Base-by-base conservation (phyloP, 768 basidiomycete species). In the Boletus edulis region DNA sequence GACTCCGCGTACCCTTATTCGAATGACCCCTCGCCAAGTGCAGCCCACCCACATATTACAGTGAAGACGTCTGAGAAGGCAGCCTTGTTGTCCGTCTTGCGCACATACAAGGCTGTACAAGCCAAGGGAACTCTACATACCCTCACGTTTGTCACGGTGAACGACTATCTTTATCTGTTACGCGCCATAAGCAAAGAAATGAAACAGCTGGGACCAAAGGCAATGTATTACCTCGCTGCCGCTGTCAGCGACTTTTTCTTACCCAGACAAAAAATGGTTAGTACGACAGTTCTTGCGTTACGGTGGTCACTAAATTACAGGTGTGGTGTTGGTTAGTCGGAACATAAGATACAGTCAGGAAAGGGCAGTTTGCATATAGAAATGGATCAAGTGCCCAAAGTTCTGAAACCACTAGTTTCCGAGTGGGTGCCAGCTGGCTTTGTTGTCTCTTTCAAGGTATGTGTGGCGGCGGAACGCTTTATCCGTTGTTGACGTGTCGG, bases 341-440 rank as follows among this genome's bases (percentile, higher is more conserved):
- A 93, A 73, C 97, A 99, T 75, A 99, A 99, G 75, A 98, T 99
- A 37, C 96, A 98, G 66, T 97, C 94, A 1, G 91, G 92, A 29
- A 94, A 96, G 67, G 96, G 95, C 2, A 95, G 87, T 60, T 75
- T 98, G 24, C 82, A 84, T 44, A 90, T 98, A 52, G 95, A 98
- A 71, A 99, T 98, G 97, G 97, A 99, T 67, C 94, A 98, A 70
- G 95, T 98, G 0, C 97, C 97, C 9, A 99, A 99, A 73, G 87
- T 98, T 35, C 75, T 99, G 44, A 90, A 91, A 70, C 89, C 94
- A 0, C 77, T 99, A 74, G 94, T 98, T 8, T 85, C 89, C 43
- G 93, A 98, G 68, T 99, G 97, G 96, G 88, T 85, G 2, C 84
- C 80, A 8, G 84, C 90, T 43, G 95, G 93, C 0, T 98, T 86